Evolutionary conservation across 2,329 filamentous ascomycete species (phyloP).

Genomic region (Arthrobotrys conoides): DNA sequence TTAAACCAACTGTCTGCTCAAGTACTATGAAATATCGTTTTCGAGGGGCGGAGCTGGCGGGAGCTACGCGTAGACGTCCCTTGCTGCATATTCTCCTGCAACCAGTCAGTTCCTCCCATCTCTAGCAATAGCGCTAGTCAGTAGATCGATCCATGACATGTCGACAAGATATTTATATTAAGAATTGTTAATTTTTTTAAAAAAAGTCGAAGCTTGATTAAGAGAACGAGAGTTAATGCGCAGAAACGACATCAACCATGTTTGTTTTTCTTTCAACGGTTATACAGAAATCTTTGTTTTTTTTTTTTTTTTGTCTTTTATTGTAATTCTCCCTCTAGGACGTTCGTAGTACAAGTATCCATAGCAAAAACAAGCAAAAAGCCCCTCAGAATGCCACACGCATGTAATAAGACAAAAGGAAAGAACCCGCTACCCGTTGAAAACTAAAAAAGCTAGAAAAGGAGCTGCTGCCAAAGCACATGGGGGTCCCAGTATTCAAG

Average conservation of each 20-base stretch:
- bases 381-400: slow-evolving; percentile 36
- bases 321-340: slow-evolving; percentile 18
- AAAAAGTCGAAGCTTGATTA: too few relatives aligned
- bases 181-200: not conserved
- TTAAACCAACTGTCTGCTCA: not conserved
- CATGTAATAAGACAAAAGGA: slow-evolving; percentile 31
- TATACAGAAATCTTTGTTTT: slow-evolving; percentile 33
- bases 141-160: not conserved
- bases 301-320: slow-evolving; percentile 24
- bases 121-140: not conserved
- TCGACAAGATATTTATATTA: not conserved
- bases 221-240: not conserved
- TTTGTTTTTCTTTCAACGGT: not conserved
- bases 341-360: slow-evolving; percentile 36
- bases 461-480: slow-evolving; percentile 31
- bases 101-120: too few relatives aligned
- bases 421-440: slow-evolving; percentile 45
- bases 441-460: slow-evolving; percentile 24
- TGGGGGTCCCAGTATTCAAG: slow-evolving; percentile 27
- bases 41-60: not conserved
- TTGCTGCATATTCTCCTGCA: not conserved
- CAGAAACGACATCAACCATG: not conserved
- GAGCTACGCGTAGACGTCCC: not conserved
- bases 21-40: not conserved
- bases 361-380: slow-evolving; percentile 33